These are phyloP conservation scores for Saccharomyces kudriavzevii DNA, from an alignment of 805 yeast genomes.

Conservation along the genomic window DNA sequence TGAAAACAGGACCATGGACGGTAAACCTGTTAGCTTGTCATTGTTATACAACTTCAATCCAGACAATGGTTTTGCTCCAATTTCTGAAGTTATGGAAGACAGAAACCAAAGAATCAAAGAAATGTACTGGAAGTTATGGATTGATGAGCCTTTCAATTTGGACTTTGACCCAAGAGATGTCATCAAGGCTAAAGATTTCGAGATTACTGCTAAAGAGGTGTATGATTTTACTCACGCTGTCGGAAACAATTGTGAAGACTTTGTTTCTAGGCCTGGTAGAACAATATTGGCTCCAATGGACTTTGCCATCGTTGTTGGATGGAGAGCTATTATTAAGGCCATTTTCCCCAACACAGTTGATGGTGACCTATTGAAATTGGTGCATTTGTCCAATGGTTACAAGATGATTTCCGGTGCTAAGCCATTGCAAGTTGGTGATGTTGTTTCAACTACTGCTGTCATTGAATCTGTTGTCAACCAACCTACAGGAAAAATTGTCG, in stretches of 20 bases:
- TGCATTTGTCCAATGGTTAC: slow-evolving; percentile 92
- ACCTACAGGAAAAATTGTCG: slow-evolving; percentile 90
- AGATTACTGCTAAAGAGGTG: slow-evolving; percentile 67
- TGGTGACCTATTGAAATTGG: slow-evolving; percentile 90
- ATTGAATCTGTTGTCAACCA: slow-evolving; percentile 85
- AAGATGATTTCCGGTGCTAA: slow-evolving; percentile 85
- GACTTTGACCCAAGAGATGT: slow-evolving; percentile 68
- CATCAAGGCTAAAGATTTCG: slow-evolving; percentile 57
- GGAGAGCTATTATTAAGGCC: slow-evolving; percentile 98
- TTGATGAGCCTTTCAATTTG: slow-evolving; percentile 53
- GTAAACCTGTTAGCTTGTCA: slow-evolving; percentile 63
- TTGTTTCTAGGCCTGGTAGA: slow-evolving; percentile 80
- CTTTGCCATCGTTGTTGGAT: slow-evolving; percentile 95
- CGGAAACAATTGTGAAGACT: slow-evolving; percentile 95
- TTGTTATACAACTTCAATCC: slow-evolving; percentile 75
- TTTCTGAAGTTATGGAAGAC: slow-evolving; percentile 79
- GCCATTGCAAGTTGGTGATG: slow-evolving; percentile 83
- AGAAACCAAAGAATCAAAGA: slow-evolving; percentile 90
- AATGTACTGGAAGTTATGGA: slow-evolving; percentile 98
- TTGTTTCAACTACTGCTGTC: slow-evolving; percentile 72
- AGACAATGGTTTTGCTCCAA: slow-evolving; percentile 90
- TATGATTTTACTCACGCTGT: slow-evolving; percentile 93
- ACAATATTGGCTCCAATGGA: slow-evolving; percentile 95
- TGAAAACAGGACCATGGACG: slow-evolving; percentile 82
- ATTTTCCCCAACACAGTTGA: slow-evolving; percentile 94